A percentile compares a stretch with the other conserved stretches of the same genome.
Evolutionary conservation across 257 asterid species (phyloP).

Genomic region (Asclepias syriaca): DNA sequence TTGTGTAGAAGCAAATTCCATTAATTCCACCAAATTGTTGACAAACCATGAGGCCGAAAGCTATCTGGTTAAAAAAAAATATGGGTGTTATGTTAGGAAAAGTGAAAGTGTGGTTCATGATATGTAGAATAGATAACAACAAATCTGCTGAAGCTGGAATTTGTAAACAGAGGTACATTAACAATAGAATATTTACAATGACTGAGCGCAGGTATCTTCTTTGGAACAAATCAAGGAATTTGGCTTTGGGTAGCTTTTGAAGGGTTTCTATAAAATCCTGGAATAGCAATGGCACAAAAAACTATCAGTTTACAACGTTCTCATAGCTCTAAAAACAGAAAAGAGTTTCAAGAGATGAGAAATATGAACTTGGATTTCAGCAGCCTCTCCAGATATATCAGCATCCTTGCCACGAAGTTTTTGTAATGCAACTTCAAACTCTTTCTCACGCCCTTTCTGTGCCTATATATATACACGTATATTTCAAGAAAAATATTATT

Average conservation of each 20-base stretch:
- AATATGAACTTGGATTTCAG: slow-evolving; percentile 63
- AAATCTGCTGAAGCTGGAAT: background rate
- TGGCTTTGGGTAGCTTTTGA: slow-evolving; percentile 74
- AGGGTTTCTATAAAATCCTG: slow-evolving; percentile 87
- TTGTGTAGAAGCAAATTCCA: slow-evolving; percentile 81
- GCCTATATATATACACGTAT: slow-evolving; percentile 37
- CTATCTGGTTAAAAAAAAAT: slow-evolving; percentile 46
- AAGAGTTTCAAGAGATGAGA: slow-evolving; percentile 6
- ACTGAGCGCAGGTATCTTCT: slow-evolving; percentile 67
- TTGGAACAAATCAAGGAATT: slow-evolving; percentile 65
- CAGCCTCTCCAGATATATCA: slow-evolving; percentile 70
- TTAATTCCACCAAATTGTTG: slow-evolving; percentile 96
- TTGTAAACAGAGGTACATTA: background rate
- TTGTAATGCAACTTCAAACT: slow-evolving; percentile 65
- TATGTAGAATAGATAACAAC: background rate
- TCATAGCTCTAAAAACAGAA: background rate
- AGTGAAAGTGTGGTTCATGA: background rate
- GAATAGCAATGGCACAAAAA: slow-evolving; percentile 1
- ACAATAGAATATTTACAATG: slow-evolving; percentile 31
- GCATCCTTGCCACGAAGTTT: slow-evolving; percentile 63
- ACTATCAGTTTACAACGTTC: background rate
- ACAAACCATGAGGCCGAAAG: slow-evolving; percentile 89
- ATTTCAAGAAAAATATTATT: background rate
- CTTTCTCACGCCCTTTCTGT: slow-evolving; percentile 53
- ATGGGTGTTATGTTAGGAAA: background rate